Conservation (phyloP, 1,284 basidiomycete species). For the Ceratobasidium sp. region DNA sequence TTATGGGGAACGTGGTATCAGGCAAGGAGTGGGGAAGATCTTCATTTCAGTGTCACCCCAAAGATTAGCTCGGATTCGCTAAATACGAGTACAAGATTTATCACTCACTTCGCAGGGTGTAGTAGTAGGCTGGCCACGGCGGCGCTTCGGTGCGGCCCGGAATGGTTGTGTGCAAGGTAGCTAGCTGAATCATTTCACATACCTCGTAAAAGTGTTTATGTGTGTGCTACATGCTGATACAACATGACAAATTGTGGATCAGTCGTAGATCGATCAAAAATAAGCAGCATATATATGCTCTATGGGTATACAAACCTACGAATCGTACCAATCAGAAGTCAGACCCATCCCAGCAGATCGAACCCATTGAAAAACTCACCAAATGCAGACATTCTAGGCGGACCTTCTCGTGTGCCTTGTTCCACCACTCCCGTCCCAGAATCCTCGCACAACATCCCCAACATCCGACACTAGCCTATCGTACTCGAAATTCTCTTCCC, state of each 20-base stretch:
- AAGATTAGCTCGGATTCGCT: neutral
- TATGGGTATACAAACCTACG: neutral
- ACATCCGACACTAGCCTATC: constrained; percentile 61
- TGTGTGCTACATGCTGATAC: neutral
- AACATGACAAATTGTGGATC: neutral
- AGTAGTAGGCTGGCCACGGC: too few species aligned
- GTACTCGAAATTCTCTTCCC: constrained; percentile 62
- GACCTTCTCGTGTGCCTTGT: constrained; percentile 14
- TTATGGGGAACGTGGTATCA: neutral
- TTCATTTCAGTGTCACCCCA: neutral
- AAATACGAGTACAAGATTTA: neutral
- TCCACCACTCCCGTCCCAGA: constrained; percentile 37
- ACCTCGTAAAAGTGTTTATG: neutral
- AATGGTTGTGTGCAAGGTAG: neutral
- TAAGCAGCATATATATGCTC: neutral
- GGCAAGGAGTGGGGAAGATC: neutral
- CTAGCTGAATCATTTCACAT: neutral
- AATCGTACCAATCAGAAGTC: neutral
- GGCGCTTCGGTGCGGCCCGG: too few species aligned
- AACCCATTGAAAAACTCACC: constrained; percentile 2
- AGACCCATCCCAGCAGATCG: neutral
- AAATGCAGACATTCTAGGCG: neutral
- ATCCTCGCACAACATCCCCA: constrained; percentile 54
- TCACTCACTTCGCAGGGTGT: neutral
- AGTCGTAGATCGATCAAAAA: neutral